Conservation (phyloP, 371 early-diverging fungal genomes). For the Parasitella parasitica region DNA sequence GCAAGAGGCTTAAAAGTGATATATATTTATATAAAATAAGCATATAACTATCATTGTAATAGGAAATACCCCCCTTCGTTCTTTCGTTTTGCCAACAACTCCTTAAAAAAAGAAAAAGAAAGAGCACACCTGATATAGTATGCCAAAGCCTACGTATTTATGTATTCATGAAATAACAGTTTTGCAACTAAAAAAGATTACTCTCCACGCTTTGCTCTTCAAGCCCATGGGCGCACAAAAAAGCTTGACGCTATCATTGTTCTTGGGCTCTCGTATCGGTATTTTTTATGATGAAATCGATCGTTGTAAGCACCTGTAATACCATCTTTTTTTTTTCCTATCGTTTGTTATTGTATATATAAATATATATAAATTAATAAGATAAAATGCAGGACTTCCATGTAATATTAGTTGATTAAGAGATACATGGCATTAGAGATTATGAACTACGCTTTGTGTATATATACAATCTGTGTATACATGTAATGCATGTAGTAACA, state of each 20-base stretch:
- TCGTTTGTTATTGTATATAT: background rate
- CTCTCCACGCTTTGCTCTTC: background rate
- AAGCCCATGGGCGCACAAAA: background rate
- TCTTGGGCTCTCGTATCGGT: background rate
- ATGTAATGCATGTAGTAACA: background rate
- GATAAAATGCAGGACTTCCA: background rate
- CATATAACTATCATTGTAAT: too few relatives aligned
- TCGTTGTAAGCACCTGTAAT: background rate
- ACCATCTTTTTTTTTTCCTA: too few relatives aligned
- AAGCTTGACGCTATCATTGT: background rate
- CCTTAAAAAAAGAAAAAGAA: too few relatives aligned
- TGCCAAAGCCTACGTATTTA: too few relatives aligned
- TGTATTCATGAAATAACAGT: too few relatives aligned
- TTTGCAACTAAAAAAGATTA: background rate
- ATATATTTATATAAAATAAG: too few relatives aligned
- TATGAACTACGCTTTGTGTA: background rate
- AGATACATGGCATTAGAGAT: background rate
- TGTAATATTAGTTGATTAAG: background rate
- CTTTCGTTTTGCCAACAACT: too few relatives aligned
- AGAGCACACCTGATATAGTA: too few relatives aligned
- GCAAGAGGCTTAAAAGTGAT: too few relatives aligned
- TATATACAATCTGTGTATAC: background rate
- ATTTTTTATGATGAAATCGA: background rate
- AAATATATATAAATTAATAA: background rate
- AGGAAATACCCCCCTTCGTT: too few relatives aligned